Evolutionary conservation across 164 flowering plant genomes (phyloP).

Genomic region (Vitis cinerea): DNA sequence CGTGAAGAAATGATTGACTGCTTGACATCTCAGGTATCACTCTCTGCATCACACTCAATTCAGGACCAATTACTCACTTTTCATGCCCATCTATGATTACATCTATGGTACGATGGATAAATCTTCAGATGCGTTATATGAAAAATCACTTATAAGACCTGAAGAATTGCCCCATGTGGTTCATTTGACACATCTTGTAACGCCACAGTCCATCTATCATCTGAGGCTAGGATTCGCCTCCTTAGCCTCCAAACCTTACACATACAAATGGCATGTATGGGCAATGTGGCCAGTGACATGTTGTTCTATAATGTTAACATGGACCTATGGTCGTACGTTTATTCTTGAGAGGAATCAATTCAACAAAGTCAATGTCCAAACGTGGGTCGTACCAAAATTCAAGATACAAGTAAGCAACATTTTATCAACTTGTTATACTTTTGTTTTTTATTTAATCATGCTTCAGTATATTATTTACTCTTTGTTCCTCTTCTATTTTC

Average conservation of each 20-base stretch:
- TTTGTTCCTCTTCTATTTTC: not conserved
- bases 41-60: constrained; percentile 59
- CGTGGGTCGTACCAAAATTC: constrained; percentile 73
- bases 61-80: constrained; percentile 49
- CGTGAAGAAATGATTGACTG: not conserved
- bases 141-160: constrained; percentile 32
- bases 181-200: constrained; percentile 71
- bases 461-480: not conserved
- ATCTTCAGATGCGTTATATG: constrained; percentile 46
- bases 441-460: too few species aligned
- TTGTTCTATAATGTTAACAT: constrained; percentile 38
- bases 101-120: constrained; percentile 59
- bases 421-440: too few species aligned
- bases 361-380: constrained; percentile 51
- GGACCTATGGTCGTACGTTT: constrained; percentile 51
- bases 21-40: constrained; percentile 35
- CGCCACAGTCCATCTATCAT: constrained; percentile 65
- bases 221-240: constrained; percentile 58
- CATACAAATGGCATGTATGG: constrained; percentile 62
- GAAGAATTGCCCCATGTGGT: constrained; percentile 56
- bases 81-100: constrained; percentile 61
- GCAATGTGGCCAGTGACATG: constrained; percentile 61
- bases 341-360: constrained; percentile 52
- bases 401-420: constrained; percentile 46
- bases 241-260: constrained; percentile 58